Percentiles rank a stretch among this genome's conserved stretches.
Conservation (phyloP, 352 stramenopile species). For the Aphanomyces astaci region DNA sequence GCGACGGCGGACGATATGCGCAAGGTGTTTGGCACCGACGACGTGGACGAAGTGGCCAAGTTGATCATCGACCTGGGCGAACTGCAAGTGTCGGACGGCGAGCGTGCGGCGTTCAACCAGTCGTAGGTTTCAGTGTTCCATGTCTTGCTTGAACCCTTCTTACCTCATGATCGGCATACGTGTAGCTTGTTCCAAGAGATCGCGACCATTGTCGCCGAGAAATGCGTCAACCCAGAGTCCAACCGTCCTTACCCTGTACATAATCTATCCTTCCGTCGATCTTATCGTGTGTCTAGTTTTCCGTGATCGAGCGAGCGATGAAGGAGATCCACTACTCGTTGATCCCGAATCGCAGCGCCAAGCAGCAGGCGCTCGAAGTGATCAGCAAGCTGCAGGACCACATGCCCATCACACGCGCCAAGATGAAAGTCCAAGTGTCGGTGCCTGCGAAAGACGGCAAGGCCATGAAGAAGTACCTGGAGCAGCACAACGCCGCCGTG, state of each 20-base stretch:
- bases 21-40: slow-evolving; percentile 91
- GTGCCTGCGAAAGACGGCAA: slow-evolving; percentile 37
- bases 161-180: slow-evolving; percentile 10
- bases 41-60: slow-evolving; percentile 87
- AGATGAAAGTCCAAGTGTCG: slow-evolving; percentile 93
- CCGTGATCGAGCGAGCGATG: slow-evolving; percentile 95
- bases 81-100: slow-evolving; percentile 96
- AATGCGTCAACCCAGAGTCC: slow-evolving; percentile 94
- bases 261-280: background rate
- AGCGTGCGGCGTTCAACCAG: slow-evolving; percentile 89
- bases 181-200: slow-evolving; percentile 90
- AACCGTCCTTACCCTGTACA: slow-evolving; percentile 91
- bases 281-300: slow-evolving; percentile 43
- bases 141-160: background rate
- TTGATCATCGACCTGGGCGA: slow-evolving; percentile 95
- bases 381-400: slow-evolving; percentile 91
- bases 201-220: slow-evolving; percentile 94
- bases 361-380: slow-evolving; percentile 95
- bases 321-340: slow-evolving; percentile 94
- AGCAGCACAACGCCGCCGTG: slow-evolving; percentile 57
- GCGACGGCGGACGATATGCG: slow-evolving; percentile 7
- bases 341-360: slow-evolving; percentile 91
- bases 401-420: slow-evolving; percentile 93
- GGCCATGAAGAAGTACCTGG: slow-evolving; percentile 48
- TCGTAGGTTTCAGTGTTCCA: slow-evolving; percentile 38